Conservation (phyloP, 495 filamentous ascomycete species). For the Lentithecium fluviatile region DNA sequence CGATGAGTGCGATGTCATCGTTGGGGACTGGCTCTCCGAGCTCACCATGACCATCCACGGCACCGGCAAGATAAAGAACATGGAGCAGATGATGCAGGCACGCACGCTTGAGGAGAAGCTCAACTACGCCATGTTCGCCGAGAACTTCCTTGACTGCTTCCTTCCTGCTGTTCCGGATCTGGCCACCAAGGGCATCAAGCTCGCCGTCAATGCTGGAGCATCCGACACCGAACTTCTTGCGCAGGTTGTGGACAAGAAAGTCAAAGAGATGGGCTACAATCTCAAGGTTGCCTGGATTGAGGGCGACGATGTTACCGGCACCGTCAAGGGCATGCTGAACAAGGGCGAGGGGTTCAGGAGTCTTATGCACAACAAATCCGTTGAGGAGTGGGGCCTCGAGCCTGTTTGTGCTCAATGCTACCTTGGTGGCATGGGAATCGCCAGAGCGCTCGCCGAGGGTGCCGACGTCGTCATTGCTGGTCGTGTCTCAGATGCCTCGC, state of each 20-base stretch:
- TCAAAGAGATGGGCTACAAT: constrained; percentile 25
- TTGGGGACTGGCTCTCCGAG: constrained; percentile 36
- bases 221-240: constrained; percentile 37
- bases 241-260: constrained; percentile 32
- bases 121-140: constrained; percentile 31
- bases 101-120: constrained; percentile 31
- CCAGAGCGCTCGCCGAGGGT: constrained; percentile 27
- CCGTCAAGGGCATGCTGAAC: constrained; percentile 32
- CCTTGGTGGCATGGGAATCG: constrained; percentile 32
- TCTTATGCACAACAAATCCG: constrained; percentile 35
- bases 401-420: constrained; percentile 33
- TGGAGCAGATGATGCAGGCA: constrained; percentile 23
- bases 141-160: constrained; percentile 37
- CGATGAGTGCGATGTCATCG: constrained; percentile 32
- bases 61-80: constrained; percentile 29
- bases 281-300: constrained; percentile 40
- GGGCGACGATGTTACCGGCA: constrained; percentile 37
- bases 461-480: constrained; percentile 34
- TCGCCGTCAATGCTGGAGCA: constrained; percentile 40
- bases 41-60: constrained; percentile 38
- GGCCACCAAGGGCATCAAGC: constrained; percentile 30
- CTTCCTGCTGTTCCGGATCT: constrained; percentile 36
- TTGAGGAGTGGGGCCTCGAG: constrained; percentile 31
- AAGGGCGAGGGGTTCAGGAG: constrained; percentile 35
- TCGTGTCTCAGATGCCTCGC: constrained; percentile 31